Base-by-base conservation (phyloP, 768 basidiomycete genomes). In the Tulasnella sp. region DNA sequence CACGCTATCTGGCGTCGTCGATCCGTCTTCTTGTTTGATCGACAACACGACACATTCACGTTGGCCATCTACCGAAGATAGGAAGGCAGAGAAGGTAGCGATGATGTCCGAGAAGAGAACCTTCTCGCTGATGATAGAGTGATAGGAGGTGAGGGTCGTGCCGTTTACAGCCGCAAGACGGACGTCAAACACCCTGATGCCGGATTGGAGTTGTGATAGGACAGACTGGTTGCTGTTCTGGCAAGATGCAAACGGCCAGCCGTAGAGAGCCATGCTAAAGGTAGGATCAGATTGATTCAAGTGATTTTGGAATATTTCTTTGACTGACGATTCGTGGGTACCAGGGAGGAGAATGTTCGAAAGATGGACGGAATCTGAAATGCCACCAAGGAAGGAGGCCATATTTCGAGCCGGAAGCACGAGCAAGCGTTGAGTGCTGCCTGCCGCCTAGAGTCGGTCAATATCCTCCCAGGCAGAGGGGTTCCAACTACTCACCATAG, bases 161-260 rank as follows among this genome's bases (percentile, higher is more conserved):
- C 30, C 51, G 24, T 32, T 55, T 51, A 52, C 60, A 21, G 68
- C 61, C 0, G 67, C 53, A 27, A 56, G 55, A 2, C 47, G 53
- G 30, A 62, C 13, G 60, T 58, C 62, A 13, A 66, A 45, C 34
- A 65, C 64, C 19, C 65, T 44, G 24, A 93, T 85, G 4, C 92
- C 93, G 15, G 80, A 80, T 11, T 74, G 72, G 9, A 97, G 76
- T 71, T 97, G 93, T 19, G 74, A 71, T 27, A 72, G 72, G 24
- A 95, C 79, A 0, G 83, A 79, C 0, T 80, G 84, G 3, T 71
- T 68, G 8, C 73, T 72, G 34, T 80, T 78, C 69, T 96, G 92
- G 67, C 93, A 97, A 68, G 95, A 90, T 0, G 88, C 86, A 38
- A 94, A 72, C 0, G 86, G 87, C 83, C 85, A 88, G 13, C 87